These are phyloP conservation scores for Candida multigemmis DNA, from an alignment of 805 yeast species.

Conservation along the genomic window DNA sequence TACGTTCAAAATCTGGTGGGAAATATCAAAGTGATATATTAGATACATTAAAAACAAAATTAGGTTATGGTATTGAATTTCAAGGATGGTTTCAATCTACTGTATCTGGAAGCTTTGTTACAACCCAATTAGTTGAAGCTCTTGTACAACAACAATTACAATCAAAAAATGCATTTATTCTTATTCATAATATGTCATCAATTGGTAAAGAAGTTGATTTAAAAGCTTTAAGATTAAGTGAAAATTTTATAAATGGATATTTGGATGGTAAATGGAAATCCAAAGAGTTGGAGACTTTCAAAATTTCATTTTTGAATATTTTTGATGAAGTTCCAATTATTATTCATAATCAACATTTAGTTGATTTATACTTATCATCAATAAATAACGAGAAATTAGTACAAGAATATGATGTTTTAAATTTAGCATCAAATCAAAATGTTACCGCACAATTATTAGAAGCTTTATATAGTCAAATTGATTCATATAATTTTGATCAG, in stretches of 20 bases:
- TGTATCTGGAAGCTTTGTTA: slow-evolving; percentile 59
- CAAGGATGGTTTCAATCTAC: slow-evolving; percentile 80
- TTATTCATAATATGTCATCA: slow-evolving; percentile 64
- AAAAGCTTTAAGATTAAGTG: slow-evolving; percentile 61
- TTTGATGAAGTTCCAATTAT: slow-evolving; percentile 64
- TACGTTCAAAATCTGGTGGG: slow-evolving; percentile 50
- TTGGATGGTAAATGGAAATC: slow-evolving; percentile 57
- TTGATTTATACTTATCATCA: slow-evolving; percentile 40
- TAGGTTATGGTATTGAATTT: slow-evolving; percentile 59
- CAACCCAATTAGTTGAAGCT: slow-evolving; percentile 58
- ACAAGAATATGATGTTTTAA: slow-evolving; percentile 27
- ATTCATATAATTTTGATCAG: slow-evolving; percentile 69
- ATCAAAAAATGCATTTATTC: slow-evolving; percentile 46
- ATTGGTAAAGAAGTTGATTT: slow-evolving; percentile 57
- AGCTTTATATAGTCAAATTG: slow-evolving; percentile 57
- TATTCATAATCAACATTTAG: slow-evolving; percentile 61
- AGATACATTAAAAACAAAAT: slow-evolving; percentile 43
- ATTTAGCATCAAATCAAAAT: slow-evolving; percentile 34
- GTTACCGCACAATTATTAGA: slow-evolving; percentile 45
- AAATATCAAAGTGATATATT: slow-evolving; percentile 64
- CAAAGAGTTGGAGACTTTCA: slow-evolving; percentile 50
- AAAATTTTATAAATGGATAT: slow-evolving; percentile 47
- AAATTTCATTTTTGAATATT: slow-evolving; percentile 55
- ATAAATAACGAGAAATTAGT: slow-evolving; percentile 4
- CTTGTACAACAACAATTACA: slow-evolving; percentile 55